These are phyloP conservation scores for Tricholoma sp. DNA, from an alignment of 768 basidiomycete genomes.

Conservation along the genomic window DNA sequence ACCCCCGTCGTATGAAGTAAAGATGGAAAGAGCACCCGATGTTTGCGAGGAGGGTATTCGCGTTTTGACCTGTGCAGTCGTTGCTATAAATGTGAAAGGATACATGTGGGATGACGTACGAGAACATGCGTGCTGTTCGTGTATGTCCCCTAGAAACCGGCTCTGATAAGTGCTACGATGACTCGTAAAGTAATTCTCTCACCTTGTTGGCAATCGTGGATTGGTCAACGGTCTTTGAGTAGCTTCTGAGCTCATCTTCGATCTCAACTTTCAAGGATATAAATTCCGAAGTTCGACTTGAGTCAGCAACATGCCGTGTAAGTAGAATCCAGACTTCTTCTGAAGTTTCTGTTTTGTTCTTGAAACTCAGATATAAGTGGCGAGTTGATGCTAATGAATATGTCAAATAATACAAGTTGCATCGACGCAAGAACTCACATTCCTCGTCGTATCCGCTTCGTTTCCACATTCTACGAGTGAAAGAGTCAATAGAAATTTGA, in stretches of 20 bases:
- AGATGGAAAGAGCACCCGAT: slow-evolving; percentile 45
- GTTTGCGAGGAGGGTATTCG: slow-evolving; percentile 28
- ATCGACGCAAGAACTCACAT: slow-evolving; percentile 1
- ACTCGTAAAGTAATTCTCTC: background rate
- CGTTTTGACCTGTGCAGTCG: slow-evolving; percentile 26
- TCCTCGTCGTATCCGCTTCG: slow-evolving; percentile 25
- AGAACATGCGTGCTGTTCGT: slow-evolving; percentile 50
- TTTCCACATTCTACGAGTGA: slow-evolving; percentile 40
- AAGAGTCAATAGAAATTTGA: background rate
- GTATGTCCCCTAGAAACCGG: slow-evolving; percentile 36
- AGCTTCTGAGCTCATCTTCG: slow-evolving; percentile 33
- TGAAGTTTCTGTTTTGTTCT: slow-evolving; percentile 17
- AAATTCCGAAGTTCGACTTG: slow-evolving; percentile 57
- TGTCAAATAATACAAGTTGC: background rate
- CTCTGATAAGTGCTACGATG: background rate
- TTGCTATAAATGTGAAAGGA: background rate
- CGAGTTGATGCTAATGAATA: slow-evolving; percentile 29
- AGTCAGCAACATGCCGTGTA: slow-evolving; percentile 66
- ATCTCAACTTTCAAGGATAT: slow-evolving; percentile 56
- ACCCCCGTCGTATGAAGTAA: slow-evolving; percentile 67
- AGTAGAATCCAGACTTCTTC: slow-evolving; percentile 78
- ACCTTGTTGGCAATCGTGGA: slow-evolving; percentile 37
- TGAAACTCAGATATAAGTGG: slow-evolving; percentile 30
- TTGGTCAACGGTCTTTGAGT: slow-evolving; percentile 21
- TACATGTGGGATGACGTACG: slow-evolving; percentile 19